Conservation (phyloP, 371 early-diverging fungal species). For the Rhizopus sp. region DNA sequence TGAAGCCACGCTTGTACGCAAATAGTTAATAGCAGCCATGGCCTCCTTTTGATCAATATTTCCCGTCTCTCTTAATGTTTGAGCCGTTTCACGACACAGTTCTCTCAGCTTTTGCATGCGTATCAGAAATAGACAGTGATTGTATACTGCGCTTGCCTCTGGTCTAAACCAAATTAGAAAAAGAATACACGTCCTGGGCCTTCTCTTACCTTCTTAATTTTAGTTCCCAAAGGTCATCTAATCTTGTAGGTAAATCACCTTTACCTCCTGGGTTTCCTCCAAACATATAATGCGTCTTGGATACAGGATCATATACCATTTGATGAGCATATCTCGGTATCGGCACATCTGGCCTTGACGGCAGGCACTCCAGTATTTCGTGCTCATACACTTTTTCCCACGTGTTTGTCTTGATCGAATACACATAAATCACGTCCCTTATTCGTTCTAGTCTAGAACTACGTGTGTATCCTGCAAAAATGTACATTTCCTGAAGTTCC, state of each 20-base stretch:
- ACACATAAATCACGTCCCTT: conserved; percentile 80
- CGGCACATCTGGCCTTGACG: not conserved
- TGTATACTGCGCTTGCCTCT: conserved; percentile 54
- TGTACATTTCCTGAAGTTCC: conserved; percentile 77
- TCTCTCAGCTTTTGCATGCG: conserved; percentile 73
- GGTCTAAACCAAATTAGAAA: conserved; percentile 49
- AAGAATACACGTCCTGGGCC: conserved; percentile 1
- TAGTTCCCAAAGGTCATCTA: conserved; percentile 90
- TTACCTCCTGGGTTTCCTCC: conserved; percentile 87
- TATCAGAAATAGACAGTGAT: conserved; percentile 63
- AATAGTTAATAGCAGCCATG: conserved; percentile 66
- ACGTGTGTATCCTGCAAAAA: conserved; percentile 62
- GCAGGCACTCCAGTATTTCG: conserved; percentile 34
- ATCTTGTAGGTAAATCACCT: conserved; percentile 52
- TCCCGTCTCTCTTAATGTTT: not conserved
- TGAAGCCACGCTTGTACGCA: conserved; percentile 63
- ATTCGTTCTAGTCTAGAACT: conserved; percentile 52
- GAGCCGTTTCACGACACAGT: conserved; percentile 43
- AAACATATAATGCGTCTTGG: conserved; percentile 74
- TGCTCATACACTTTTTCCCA: conserved; percentile 80
- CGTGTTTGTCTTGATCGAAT: conserved; percentile 58
- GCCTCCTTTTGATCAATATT: conserved; percentile 27
- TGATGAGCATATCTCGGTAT: conserved; percentile 86
- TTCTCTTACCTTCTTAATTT: conserved; percentile 58
- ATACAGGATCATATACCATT: conserved; percentile 70